A percentile compares a stretch with the other conserved stretches of the same genome.
Evolutionary conservation across 2,329 filamentous ascomycete species (phyloP).

Genomic region (Fusarium proliferatum): DNA sequence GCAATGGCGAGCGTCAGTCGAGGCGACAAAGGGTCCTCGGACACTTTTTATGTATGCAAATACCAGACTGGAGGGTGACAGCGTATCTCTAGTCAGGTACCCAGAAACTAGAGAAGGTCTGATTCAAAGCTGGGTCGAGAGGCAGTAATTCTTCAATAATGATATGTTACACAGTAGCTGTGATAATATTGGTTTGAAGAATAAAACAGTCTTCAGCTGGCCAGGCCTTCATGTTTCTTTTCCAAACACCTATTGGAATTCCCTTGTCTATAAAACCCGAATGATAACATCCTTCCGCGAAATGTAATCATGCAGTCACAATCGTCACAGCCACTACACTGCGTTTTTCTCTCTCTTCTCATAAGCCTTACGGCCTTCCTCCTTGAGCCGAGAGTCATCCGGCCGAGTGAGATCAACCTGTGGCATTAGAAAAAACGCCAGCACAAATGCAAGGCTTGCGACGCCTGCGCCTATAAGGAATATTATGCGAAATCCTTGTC

Average conservation of each 20-base stretch:
- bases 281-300: background rate
- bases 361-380: constrained; percentile 46
- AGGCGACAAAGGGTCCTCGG: background rate
- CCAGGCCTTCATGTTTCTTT: too few species aligned
- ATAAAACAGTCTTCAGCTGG: fast-evolving
- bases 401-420: constrained; percentile 52
- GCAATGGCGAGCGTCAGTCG: background rate
- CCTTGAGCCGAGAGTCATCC: constrained; percentile 52
- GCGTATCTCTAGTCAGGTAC: background rate
- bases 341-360: constrained; percentile 17
- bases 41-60: background rate
- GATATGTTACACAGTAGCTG: background rate
- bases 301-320: background rate
- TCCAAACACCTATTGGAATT: background rate
- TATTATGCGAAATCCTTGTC: constrained; percentile 51
- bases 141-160: background rate
- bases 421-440: constrained; percentile 54
- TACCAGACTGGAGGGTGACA: background rate
- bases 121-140: background rate
- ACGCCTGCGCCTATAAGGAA: constrained; percentile 53
- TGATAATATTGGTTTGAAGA: background rate
- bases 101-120: background rate
- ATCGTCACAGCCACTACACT: background rate
- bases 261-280: background rate
- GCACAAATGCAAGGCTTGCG: constrained; percentile 50